Conservation (phyloP, 192 early-diverging fungal species). For the Entomortierella beljakovae region DNA sequence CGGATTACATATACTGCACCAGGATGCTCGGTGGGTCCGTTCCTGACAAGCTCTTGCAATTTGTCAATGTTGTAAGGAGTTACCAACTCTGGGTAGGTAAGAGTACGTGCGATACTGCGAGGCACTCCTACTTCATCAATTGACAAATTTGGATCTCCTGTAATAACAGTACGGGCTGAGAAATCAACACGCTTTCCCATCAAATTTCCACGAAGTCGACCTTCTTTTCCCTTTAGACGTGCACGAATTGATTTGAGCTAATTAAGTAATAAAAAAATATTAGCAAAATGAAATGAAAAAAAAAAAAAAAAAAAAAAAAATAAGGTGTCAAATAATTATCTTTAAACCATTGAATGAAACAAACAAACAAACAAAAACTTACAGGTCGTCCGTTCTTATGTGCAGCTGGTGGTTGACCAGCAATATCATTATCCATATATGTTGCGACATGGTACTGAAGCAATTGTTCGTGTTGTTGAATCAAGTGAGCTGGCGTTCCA, state of each 20-base stretch:
- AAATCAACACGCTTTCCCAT: constrained; percentile 99
- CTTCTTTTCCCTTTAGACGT: constrained; percentile 99
- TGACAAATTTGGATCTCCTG: constrained; percentile 97
- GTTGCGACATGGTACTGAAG: constrained; percentile 96
- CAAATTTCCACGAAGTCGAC: constrained; percentile 97
- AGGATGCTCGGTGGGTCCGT: constrained; percentile 93
- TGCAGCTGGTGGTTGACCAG: constrained; percentile 89
- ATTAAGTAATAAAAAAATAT: not conserved
- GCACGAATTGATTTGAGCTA: constrained; percentile 94
- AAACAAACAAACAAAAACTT: constrained; percentile 34
- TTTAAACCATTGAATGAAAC: no score
- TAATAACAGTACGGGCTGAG: constrained; percentile 99
- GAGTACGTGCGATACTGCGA: constrained; percentile 94
- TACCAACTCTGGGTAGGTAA: constrained; percentile 97
- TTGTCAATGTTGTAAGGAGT: constrained; percentile 96
- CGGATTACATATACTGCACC: constrained; percentile 98
- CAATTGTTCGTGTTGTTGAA: constrained; percentile 88
- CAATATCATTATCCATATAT: constrained; percentile 97
- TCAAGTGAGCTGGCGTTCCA: constrained; percentile 88
- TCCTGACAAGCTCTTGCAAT: constrained; percentile 87
- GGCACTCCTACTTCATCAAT: constrained; percentile 99
- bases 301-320: constrained; percentile 5
- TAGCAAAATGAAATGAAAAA: not conserved
- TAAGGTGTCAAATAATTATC: not conserved
- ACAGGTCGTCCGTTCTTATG: constrained; percentile 95